Evolutionary conservation across 768 basidiomycete species (phyloP).

Genomic region (Lentinula sp.): DNA sequence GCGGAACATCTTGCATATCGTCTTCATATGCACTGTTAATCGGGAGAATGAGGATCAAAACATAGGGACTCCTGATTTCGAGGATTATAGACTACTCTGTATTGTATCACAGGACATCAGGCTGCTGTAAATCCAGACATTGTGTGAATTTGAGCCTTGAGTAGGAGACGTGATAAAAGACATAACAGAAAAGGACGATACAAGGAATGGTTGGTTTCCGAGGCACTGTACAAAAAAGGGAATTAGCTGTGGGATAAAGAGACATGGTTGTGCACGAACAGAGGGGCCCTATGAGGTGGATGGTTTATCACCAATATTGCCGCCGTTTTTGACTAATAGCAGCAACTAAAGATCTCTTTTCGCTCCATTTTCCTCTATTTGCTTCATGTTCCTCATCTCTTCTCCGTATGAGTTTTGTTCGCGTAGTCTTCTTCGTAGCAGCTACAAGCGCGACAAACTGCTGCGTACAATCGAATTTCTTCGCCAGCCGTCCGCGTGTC

Average conservation of each 20-base stretch:
- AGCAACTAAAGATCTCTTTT: slow-evolving; percentile 53
- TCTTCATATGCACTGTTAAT: background rate
- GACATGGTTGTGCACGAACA: background rate
- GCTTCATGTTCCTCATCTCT: slow-evolving; percentile 43
- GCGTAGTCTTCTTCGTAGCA: slow-evolving; percentile 46
- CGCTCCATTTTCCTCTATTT: slow-evolving; percentile 59
- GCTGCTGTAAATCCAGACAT: background rate
- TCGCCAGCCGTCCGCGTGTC: slow-evolving; percentile 63
- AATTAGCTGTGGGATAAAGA: background rate
- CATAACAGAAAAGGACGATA: background rate
- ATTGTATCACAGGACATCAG: background rate
- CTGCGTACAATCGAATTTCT: slow-evolving; percentile 68
- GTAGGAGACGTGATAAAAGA: background rate
- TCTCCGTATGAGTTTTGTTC: slow-evolving; percentile 33
- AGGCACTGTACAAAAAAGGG: background rate
- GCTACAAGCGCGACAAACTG: slow-evolving; percentile 63
- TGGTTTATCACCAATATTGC: slow-evolving; percentile 56
- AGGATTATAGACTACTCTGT: slow-evolving; percentile 1
- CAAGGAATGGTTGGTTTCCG: background rate
- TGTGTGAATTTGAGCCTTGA: background rate
- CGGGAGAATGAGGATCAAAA: slow-evolving; percentile 3
- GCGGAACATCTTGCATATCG: background rate
- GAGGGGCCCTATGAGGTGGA: background rate
- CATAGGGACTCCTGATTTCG: slow-evolving; percentile 1
- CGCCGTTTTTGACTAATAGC: slow-evolving; percentile 65